Evolutionary conservation across 352 stramenopile species (phyloP).

Genomic region (Stramenopiles sp.): DNA sequence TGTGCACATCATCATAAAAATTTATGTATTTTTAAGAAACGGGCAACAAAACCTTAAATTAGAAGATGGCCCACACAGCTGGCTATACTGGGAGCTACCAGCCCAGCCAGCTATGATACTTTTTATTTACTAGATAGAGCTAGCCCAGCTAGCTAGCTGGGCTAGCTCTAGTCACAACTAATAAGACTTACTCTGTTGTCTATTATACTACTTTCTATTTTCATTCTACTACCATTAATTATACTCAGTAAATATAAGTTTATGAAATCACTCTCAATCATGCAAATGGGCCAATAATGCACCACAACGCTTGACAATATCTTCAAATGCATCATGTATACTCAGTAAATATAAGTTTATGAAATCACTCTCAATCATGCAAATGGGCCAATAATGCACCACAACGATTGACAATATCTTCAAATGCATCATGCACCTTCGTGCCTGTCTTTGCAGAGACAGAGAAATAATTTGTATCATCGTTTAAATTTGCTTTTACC

Average conservation of each 20-base stretch:
- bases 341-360: neutral
- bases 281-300: neutral
- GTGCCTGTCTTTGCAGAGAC: neutral
- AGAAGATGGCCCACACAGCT: too few relatives aligned
- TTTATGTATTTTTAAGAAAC: constrained; percentile 2
- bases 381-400: neutral
- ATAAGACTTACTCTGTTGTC: too few relatives aligned
- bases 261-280: neutral
- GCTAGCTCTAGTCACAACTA: too few relatives aligned
- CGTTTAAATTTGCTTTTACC: neutral
- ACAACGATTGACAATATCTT: neutral
- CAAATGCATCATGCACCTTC: neutral
- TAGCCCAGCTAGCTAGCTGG: too few relatives aligned
- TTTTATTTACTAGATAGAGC: too few relatives aligned
- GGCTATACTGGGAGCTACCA: too few relatives aligned
- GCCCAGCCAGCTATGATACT: too few relatives aligned
- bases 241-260: neutral
- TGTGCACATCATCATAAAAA: neutral
- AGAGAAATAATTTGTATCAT: neutral
- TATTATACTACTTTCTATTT: too few relatives aligned
- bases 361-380: neutral
- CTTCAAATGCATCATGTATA: neutral
- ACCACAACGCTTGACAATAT: neutral
- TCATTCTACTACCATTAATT: too few relatives aligned
- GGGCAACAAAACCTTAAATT: too few relatives aligned